Evolutionary conservation across 2,329 filamentous ascomycete species (phyloP).

Genomic region (Sordariomycetes sp.): DNA sequence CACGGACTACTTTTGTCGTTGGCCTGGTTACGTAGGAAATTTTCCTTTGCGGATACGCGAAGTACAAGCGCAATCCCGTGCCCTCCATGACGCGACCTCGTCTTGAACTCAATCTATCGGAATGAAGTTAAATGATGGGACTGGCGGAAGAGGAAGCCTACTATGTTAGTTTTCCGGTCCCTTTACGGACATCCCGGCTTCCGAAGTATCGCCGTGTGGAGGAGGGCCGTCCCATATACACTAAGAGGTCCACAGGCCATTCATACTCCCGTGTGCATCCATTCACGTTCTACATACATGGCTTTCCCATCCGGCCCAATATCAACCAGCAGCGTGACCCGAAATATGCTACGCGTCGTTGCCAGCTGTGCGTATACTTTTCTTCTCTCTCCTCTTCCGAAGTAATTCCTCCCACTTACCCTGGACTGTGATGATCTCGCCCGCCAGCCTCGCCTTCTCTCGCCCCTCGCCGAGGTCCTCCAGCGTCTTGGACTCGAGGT

Average conservation of each 20-base stretch:
- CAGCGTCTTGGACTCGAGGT: slow-evolving; percentile 30
- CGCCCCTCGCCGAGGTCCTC: slow-evolving; percentile 37
- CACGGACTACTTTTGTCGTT: not conserved
- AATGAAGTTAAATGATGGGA: too few relatives aligned
- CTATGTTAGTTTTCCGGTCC: too few relatives aligned
- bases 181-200: too few relatives aligned
- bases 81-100: too few relatives aligned
- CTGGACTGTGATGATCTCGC: slow-evolving; percentile 27
- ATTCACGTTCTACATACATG: not conserved
- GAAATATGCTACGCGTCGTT: not conserved
- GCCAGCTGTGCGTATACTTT: not conserved
- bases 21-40: too few relatives aligned
- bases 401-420: slow-evolving; percentile 23
- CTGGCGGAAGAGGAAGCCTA: too few relatives aligned
- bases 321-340: not conserved
- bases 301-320: not conserved
- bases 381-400: slow-evolving; percentile 1
- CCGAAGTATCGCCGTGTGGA: too few relatives aligned
- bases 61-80: too few relatives aligned
- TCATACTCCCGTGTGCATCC: too few relatives aligned
- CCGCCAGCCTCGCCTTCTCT: slow-evolving; percentile 26
- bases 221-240: too few relatives aligned
- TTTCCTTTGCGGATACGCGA: too few relatives aligned
- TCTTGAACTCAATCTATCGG: too few relatives aligned
- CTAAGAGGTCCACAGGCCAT: not conserved